These are phyloP conservation scores for Venturia aucupariae DNA, from an alignment of 2,329 filamentous ascomycete species.

Conservation along the genomic window DNA sequence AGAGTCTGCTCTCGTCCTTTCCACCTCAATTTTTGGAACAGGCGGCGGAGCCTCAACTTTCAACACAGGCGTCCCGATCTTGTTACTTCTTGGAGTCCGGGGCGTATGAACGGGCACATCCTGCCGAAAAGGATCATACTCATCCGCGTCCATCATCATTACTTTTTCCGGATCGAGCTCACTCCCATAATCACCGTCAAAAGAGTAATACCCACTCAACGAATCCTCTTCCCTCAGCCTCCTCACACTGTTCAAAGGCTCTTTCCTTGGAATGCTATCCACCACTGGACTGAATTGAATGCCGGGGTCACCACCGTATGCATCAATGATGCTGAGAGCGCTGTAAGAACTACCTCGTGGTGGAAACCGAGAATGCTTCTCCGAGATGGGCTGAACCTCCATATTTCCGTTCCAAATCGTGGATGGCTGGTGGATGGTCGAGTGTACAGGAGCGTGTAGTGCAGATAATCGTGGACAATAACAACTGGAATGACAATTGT, in stretches of 20 bases:
- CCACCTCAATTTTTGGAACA: neutral
- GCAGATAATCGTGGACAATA: neutral
- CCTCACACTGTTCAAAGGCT: neutral
- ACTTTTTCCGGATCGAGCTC: neutral
- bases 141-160: neutral
- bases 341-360: conserved; percentile 8
- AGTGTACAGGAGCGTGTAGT: too few relatives aligned
- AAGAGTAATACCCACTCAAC: neutral
- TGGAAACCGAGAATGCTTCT: neutral
- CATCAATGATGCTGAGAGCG: conserved; percentile 9
- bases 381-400: conserved; percentile 1
- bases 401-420: neutral
- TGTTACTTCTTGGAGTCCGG: neutral
- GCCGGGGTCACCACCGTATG: conserved; percentile 3
- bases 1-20: neutral
- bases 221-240: neutral
- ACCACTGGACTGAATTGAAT: neutral
- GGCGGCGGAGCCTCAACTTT: neutral
- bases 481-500: neutral
- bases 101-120: neutral
- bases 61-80: neutral
- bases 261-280: neutral
- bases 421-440: neutral
- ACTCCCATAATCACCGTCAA: conserved; percentile 3
- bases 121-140: conserved; percentile 12